A percentile compares a stretch with the other conserved stretches of the same genome.
Evolutionary conservation across 768 basidiomycete genomes (phyloP).

Genomic region (Rhodocollybia butyracea): DNA sequence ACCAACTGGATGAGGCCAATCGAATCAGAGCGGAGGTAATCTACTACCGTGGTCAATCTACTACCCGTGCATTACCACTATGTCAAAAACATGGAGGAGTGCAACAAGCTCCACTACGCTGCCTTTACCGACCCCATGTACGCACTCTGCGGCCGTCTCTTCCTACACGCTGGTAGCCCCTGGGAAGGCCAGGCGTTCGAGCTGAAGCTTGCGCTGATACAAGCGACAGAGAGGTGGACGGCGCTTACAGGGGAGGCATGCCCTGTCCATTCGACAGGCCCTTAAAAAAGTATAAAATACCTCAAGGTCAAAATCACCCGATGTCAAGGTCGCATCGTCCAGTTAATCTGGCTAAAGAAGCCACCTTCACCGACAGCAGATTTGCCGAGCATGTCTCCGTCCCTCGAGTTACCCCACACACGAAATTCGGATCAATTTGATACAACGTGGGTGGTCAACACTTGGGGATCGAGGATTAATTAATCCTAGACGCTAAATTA

Average conservation of each 20-base stretch:
- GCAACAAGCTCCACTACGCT: conserved; percentile 40
- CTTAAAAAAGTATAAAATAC: no score
- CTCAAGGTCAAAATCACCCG: no score
- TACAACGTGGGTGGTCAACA: no score
- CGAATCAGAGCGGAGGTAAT: conserved; percentile 26
- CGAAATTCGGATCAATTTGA: no score
- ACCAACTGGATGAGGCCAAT: conserved; percentile 37
- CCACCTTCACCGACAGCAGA: no score
- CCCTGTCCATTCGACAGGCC: conserved; percentile 46
- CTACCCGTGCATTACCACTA: conserved; percentile 51
- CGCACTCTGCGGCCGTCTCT: no score
- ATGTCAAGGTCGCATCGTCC: no score
- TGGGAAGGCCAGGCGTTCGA: conserved; percentile 51
- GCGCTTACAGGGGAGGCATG: conserved; percentile 31
- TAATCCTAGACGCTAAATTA: no score
- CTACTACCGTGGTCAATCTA: conserved; percentile 43
- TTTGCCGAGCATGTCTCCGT: no score
- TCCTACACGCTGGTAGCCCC: conserved; percentile 36
- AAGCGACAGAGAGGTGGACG: conserved; percentile 40
- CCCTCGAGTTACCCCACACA: no score
- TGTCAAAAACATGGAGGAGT: conserved; percentile 38
- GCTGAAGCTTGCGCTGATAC: conserved; percentile 44
- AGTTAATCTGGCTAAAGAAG: no score
- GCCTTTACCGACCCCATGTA: conserved; percentile 39
- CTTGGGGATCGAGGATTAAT: no score